Evolutionary conservation across 2,329 filamentous ascomycete genomes (phyloP), one percentile per base, ranked within the genome.

Genomic region (Zymoseptoria tritici): DNA sequence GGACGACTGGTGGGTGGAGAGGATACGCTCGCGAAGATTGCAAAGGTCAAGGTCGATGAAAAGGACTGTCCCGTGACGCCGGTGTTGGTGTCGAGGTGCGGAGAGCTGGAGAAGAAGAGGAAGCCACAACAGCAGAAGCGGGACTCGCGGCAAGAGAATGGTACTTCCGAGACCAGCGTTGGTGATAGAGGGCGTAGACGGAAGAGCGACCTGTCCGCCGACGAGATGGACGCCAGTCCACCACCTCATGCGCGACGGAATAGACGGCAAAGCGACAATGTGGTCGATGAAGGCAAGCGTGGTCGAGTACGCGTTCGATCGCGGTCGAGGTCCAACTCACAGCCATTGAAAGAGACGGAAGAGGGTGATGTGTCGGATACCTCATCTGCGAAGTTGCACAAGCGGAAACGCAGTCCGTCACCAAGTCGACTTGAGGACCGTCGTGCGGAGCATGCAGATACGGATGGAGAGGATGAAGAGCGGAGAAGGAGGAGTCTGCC

Each of bases 1-100:
- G 75, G 74, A 16, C 68, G 68, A 52, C 31, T 77, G 4, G 71
- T 77, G 1, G 66, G 70, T 1, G 75, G 74, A n/a, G 63, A 75
- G 56, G 67, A 74, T 20, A 66, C 68, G 16, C 66, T 77, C 31
- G 57, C 65, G 42, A 67, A 67, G 19, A 73, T 77, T 58, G 68
- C 73, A 8, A 70, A 70, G 51, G 71, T 77, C 9, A 60, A 63
- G 3, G 74, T 76, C 8, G 75, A 76, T 65, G 70, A 70, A 31
- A 62, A 71, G 42, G 75, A 77, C 59, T 64, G 66, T 21, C 75
- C 75, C 7, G 55, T 71, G 13, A 65, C 70, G 19, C 68, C 72
- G 3, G 72, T 77, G 13, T 65, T 77, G 5, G 66, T 77, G 29
- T 65, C 71, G 8, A 63, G 70, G 49, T 76, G 74, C 62, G 75